Evolutionary conservation across 2,329 filamentous ascomycete genomes (phyloP).

Genomic region (Trichophyton rubrum): DNA sequence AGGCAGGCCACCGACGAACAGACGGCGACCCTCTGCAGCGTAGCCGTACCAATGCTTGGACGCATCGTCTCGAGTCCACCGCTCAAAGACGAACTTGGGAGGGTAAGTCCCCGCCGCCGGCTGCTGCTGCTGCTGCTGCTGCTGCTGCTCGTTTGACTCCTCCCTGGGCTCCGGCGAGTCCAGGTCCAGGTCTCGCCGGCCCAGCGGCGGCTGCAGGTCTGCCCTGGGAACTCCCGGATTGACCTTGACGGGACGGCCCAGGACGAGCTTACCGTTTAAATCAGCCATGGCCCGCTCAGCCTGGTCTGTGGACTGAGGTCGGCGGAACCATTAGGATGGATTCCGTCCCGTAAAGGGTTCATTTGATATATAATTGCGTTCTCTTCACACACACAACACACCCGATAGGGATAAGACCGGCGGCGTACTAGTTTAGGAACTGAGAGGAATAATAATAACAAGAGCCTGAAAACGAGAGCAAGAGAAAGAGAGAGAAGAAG

Average conservation of each 20-base stretch:
- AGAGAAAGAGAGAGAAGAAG: background rate
- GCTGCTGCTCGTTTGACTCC: background rate
- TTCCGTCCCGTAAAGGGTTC: constrained; percentile 57
- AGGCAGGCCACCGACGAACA: constrained; percentile 39
- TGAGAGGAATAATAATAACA: background rate
- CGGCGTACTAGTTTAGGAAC: constrained; percentile 5
- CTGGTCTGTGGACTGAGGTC: constrained; percentile 48
- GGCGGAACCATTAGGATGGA: constrained; percentile 63
- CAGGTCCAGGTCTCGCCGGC: constrained; percentile 6
- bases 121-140: too few species aligned
- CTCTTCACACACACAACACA: constrained; percentile 21
- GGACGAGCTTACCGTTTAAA: constrained; percentile 43
- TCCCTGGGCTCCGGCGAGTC: background rate
- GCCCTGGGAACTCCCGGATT: constrained; percentile 51
- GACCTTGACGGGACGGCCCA: constrained; percentile 50
- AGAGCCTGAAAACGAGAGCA: background rate
- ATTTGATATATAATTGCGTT: constrained; percentile 54
- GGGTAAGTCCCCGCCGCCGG: background rate
- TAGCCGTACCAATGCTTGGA: constrained; percentile 23
- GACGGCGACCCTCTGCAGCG: constrained; percentile 30
- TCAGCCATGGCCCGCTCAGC: constrained; percentile 47
- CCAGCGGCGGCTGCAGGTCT: constrained; percentile 18
- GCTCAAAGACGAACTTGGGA: constrained; percentile 24
- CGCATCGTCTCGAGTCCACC: constrained; percentile 33
- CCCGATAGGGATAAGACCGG: too few species aligned